Base-by-base conservation (phyloP, 1,284 basidiomycete species). In the Marasmius sp. region DNA sequence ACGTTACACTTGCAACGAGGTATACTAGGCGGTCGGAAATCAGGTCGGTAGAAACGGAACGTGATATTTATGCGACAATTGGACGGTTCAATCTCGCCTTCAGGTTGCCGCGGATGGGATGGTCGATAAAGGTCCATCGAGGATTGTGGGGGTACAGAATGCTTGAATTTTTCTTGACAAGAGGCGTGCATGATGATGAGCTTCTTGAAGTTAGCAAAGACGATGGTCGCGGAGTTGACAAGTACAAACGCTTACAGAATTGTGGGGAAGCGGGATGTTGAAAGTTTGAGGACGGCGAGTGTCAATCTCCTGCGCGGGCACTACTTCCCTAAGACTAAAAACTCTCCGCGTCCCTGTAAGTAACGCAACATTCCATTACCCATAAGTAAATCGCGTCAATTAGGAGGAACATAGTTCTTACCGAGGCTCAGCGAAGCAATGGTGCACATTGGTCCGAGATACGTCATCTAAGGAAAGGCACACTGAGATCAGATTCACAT, bases 361-460 rank as follows among this genome's bases (percentile, higher is more conserved):
- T 34, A 41, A 48, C 57, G 54, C 60, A 50, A n/a, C 67, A 63
- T 49, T 33, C 16, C 58, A 53, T 47, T 45, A 20, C 39, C 47
- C 47, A 50, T 55, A 14, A 60, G 2, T 16, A 22, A 49, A 16
- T 16, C 34, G 11, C 57, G 12, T 27, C 34, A 14, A 63, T 49
- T 20, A 11, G 12, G 58, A 70, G 57, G n/a, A n/a, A n/a, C 18
- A 51, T 61, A 49, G 63, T 60, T 72, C 79, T 65, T 73, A 83
- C 95, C 95, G n/a, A 98, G 85, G 65, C 94, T 95, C 48, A 98
- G 75, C 7, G 93, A 95, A 8, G 95, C 95, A 67, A 98, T 97
- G 0, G 95, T 97, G 0, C 93, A 87, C 72, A 91, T 95, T 6
- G 95, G 95, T 1, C 95, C 95, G 11, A 97, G 82, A 75, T 94